Conservation (phyloP, 805 yeast species). For the Pichia scutulata region DNA sequence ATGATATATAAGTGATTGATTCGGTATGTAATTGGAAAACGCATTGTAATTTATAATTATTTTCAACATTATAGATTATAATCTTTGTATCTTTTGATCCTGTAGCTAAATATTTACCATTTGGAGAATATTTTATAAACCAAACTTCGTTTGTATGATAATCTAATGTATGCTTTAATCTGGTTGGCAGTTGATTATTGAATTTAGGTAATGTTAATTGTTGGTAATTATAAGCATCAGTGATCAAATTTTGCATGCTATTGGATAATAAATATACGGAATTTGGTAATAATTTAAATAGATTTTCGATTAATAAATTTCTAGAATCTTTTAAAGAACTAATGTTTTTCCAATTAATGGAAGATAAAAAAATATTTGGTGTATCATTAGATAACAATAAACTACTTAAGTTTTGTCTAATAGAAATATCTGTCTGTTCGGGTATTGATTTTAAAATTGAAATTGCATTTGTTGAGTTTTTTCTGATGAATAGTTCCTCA, state of each 20-base stretch:
- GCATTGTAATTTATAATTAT: conserved; percentile 33
- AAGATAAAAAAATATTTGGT: conserved; percentile 3
- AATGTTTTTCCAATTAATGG: conserved; percentile 7
- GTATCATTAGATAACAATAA: conserved; percentile 1
- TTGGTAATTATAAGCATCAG: conserved; percentile 46
- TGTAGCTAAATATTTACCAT: conserved; percentile 69
- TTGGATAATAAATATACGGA: conserved; percentile 39
- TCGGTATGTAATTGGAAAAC: conserved; percentile 40
- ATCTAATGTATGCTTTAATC: conserved; percentile 36
- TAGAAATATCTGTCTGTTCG: conserved; percentile 3
- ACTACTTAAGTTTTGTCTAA: conserved; percentile 5
- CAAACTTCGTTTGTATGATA: conserved; percentile 74
- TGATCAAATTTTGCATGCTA: conserved; percentile 41
- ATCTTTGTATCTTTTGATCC: conserved; percentile 64
- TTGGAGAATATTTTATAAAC: conserved; percentile 71
- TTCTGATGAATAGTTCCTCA: conserved; percentile 5
- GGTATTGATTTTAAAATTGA: conserved; percentile 4
- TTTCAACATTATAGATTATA: conserved; percentile 55
- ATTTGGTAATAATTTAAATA: conserved; percentile 42
- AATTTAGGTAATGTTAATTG: conserved; percentile 20
- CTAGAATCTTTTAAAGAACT: conserved; percentile 28
- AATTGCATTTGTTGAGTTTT: conserved; percentile 2
- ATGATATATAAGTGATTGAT: conserved; percentile 57
- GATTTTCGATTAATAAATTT: conserved; percentile 31
- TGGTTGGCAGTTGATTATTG: conserved; percentile 32